Percentiles rank a stretch among this genome's conserved stretches.
phyloP scores from a whole-genome alignment of 371 early-diverging fungal species.

The Syncephalastrum sp. region DNA sequence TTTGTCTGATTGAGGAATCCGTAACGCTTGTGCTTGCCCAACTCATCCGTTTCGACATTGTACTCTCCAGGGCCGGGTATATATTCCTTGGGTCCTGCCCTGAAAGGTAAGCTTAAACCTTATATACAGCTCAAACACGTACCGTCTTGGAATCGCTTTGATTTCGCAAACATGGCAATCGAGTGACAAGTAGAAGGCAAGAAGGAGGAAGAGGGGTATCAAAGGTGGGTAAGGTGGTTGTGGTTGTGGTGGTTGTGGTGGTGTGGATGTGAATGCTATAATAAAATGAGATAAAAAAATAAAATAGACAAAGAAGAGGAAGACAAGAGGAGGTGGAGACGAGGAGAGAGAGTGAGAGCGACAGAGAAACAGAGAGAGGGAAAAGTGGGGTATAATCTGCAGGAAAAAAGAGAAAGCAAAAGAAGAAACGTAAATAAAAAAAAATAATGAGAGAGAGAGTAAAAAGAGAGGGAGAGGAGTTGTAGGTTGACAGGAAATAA shows the following conservation, averaged over 20 bases:
- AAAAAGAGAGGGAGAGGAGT: constrained; percentile 3
- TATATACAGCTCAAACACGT: not conserved
- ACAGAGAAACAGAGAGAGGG: constrained; percentile 1
- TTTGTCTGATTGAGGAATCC: constrained; percentile 31
- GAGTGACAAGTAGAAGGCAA: constrained; percentile 4
- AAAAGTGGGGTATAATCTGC: not conserved
- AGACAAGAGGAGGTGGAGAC: constrained; percentile 2
- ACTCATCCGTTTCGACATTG: constrained; percentile 25
- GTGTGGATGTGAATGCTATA: no score
- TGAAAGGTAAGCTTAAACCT: not conserved
- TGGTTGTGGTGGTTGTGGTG: no score
- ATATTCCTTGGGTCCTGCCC: constrained; percentile 33
- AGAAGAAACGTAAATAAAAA: constrained; percentile 4
- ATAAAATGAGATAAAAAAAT: no score
- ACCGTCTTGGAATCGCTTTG: constrained; percentile 45
- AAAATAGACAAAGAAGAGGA: constrained; percentile 5
- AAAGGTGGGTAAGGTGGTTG: not conserved
- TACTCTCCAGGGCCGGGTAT: constrained; percentile 48
- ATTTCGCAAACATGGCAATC: constrained; percentile 39
- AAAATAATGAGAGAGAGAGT: not conserved
- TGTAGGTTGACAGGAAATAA: not conserved
- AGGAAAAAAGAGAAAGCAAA: constrained; percentile 5
- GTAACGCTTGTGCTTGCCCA: constrained; percentile 24
- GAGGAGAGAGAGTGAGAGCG: not conserved
- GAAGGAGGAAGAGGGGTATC: constrained; percentile 2